Evolutionary conservation across 1,284 basidiomycete species (phyloP), one percentile per base, ranked within the genome.

Genomic region (Pseudozyma thailandica): DNA sequence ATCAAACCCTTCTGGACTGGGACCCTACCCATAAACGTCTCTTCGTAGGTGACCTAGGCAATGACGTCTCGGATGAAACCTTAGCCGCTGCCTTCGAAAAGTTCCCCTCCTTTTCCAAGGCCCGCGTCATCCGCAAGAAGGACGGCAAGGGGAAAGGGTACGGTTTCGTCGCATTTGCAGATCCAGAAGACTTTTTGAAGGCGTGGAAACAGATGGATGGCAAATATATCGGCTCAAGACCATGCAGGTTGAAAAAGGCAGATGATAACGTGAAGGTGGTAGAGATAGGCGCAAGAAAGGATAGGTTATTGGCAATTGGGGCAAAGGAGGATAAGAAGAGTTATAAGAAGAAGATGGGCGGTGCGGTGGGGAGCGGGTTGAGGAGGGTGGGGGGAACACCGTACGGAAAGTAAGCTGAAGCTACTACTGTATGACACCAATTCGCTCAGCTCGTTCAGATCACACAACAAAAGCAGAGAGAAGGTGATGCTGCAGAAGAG

Each of bases 151-250:
- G 94, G 0, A 96, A 93, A 83, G 85, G 85, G 0, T 99, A 91
- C 80, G 96, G 93, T 1, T 99, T 99, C 80, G 93, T 98, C 31
- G 92, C 93, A 0, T 98, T 98, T 84, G 93, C 92, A 56, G 96
- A 98, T 79, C 96, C 96, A 0, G 95, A 98, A 85, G 96, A 99
- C 83, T 98, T 98, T 83, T 84, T 99, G 59, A 93, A 89, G 77
- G 96, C 96, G 7, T 99, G 96, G 96, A 98, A 98, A 83, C 93
- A 98, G 84, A 98, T 98, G 93, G 93, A 99, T 84, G 95, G 94
- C 91, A 82, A 82, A 45, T 82, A 82, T 46, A 79, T 82, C 28
- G 81, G 81, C 1, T 74, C 71, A 28, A 52, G 81, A 23, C 81
- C 81, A 4, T 77, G 78, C 49, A 60, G 77, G 23, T 55, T 82